phyloP scores from a whole-genome alignment of 306 rosid genomes.

The Citrullus mucosospermus region DNA sequence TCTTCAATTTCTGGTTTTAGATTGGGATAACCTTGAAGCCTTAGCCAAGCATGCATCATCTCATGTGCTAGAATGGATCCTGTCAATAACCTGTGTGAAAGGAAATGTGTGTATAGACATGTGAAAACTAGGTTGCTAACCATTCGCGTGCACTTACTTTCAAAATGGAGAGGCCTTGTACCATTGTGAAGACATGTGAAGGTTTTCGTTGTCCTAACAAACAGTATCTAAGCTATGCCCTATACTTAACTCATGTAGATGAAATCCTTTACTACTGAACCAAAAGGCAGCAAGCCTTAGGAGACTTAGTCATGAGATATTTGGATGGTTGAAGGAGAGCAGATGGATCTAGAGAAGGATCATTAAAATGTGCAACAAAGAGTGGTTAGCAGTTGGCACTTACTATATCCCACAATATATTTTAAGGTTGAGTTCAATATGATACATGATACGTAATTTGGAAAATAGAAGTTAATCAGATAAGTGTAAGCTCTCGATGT shows the following conservation, averaged over 20 bases:
- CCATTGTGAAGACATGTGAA: neutral
- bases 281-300: neutral
- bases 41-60: slow-evolving; percentile 99
- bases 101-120: neutral
- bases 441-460: neutral
- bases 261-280: neutral
- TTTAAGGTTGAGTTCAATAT: too few relatives aligned
- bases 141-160: neutral
- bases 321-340: neutral
- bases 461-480: neutral
- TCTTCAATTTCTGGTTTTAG: slow-evolving; percentile 86
- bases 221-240: neutral
- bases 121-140: slow-evolving; percentile 51
- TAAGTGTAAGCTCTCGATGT: neutral
- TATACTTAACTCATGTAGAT: neutral
- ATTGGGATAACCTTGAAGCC: slow-evolving; percentile 76
- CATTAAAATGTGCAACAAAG: neutral
- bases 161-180: neutral
- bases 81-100: slow-evolving; percentile 54
- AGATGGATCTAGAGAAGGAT: neutral
- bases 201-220: neutral
- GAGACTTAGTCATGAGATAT: neutral
- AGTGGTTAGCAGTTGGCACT: too few relatives aligned
- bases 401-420: too few relatives aligned
- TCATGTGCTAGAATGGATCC: slow-evolving; percentile 95